Evolutionary conservation across 192 early-diverging fungal genomes (phyloP).

Genomic region (Dimargaris xerosporica): DNA sequence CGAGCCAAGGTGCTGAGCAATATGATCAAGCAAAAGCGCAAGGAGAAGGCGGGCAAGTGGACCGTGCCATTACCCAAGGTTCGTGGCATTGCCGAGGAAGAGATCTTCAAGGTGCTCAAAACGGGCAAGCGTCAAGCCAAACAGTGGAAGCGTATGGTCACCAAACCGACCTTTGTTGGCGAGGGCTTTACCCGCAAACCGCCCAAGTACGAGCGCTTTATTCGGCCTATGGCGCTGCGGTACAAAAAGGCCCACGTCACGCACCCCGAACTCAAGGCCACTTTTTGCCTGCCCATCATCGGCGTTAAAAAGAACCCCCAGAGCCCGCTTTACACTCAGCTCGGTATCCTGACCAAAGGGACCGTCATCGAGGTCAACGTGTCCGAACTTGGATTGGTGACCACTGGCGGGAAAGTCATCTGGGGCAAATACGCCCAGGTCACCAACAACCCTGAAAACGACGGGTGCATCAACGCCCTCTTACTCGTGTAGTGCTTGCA

Average conservation of each 20-base stretch:
- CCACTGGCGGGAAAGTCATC: constrained; percentile 92
- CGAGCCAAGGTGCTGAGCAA: constrained; percentile 94
- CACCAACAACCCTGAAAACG: constrained; percentile 98
- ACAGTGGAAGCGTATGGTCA: constrained; percentile 97
- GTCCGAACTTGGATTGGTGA: constrained; percentile 89
- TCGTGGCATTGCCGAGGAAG: constrained; percentile 95
- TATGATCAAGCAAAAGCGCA: constrained; percentile 99
- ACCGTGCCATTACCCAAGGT: constrained; percentile 94
- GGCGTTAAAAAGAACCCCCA: constrained; percentile 98
- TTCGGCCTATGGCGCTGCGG: constrained; percentile 92
- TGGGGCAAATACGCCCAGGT: constrained; percentile 95
- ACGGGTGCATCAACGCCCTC: constrained; percentile 89
- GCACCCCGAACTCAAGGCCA: constrained; percentile 94
- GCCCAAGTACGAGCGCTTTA: constrained; percentile 97
- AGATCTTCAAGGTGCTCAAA: constrained; percentile 96
- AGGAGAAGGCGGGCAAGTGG: constrained; percentile 99
- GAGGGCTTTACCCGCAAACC: constrained; percentile 99
- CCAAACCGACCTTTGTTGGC: constrained; percentile 98
- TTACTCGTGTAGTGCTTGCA: constrained; percentile 64
- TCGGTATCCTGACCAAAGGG: constrained; percentile 97
- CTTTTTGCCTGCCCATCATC: constrained; percentile 91
- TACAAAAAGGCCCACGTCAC: constrained; percentile 99
- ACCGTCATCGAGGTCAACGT: constrained; percentile 94
- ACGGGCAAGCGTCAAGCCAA: constrained; percentile 89
- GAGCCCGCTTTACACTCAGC: constrained; percentile 85